These are phyloP conservation scores for Thielaviopsis euricoi DNA, from an alignment of 2,329 filamentous ascomycete species.

Conservation along the genomic window DNA sequence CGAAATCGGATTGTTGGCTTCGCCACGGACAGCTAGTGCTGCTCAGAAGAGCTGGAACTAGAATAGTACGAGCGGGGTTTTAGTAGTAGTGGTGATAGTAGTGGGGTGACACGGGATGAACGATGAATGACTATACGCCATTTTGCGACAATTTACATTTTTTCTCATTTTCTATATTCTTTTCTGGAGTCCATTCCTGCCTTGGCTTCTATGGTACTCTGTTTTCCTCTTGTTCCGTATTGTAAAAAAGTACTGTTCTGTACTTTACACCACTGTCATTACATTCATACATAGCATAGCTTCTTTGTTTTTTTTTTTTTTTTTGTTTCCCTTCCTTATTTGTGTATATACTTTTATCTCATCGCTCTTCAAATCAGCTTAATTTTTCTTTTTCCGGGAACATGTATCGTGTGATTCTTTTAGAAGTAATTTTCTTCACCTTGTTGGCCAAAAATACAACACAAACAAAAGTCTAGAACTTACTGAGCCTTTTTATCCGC, in stretches of 20 bases:
- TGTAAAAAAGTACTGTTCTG: neutral
- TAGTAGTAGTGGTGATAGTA: neutral
- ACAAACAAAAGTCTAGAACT: too few species aligned
- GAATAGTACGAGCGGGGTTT: neutral
- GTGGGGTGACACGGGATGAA: neutral
- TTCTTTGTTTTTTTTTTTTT: neutral
- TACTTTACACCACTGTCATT: neutral
- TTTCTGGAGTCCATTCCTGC: neutral
- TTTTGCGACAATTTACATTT: neutral
- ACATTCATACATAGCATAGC: neutral
- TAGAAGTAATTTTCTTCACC: too few species aligned
- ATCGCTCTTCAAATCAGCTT: neutral
- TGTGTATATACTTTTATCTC: neutral
- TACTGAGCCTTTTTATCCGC: slow-evolving; percentile 2
- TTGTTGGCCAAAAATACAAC: too few species aligned
- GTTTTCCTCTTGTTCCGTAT: neutral
- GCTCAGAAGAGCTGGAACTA: slow-evolving; percentile 1
- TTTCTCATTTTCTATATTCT: neutral
- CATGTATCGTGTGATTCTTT: too few species aligned
- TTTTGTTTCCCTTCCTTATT: too few species aligned
- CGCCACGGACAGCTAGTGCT: slow-evolving; percentile 1
- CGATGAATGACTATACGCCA: neutral
- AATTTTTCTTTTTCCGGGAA: too few species aligned
- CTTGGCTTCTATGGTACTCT: neutral
- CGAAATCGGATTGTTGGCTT: slow-evolving; percentile 7